Evolutionary conservation across 768 basidiomycete species (phyloP).

Genomic region (Amanita brunnescens): DNA sequence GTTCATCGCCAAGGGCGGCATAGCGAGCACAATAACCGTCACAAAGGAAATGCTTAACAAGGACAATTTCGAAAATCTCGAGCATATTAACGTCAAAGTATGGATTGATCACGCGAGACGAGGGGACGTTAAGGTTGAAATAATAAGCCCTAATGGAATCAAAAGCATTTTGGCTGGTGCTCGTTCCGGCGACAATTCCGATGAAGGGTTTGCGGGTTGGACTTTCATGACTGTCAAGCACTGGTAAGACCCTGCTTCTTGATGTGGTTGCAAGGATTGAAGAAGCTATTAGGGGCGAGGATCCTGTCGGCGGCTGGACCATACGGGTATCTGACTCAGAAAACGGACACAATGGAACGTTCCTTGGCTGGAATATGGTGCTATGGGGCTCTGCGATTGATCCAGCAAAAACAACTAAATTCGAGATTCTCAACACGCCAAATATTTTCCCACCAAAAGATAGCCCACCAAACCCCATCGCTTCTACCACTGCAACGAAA

Average conservation of each 20-base stretch:
- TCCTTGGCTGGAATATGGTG: slow-evolving; percentile 88
- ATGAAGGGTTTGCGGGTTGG: slow-evolving; percentile 84
- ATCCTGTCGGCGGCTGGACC: slow-evolving; percentile 86
- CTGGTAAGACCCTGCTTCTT: slow-evolving; percentile 49
- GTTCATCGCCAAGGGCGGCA: slow-evolving; percentile 55
- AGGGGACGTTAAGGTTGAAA: slow-evolving; percentile 90
- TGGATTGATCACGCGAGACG: slow-evolving; percentile 85
- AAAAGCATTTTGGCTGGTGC: slow-evolving; percentile 74
- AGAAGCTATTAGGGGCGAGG: slow-evolving; percentile 67
- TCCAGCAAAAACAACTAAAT: slow-evolving; percentile 52
- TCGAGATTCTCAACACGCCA: slow-evolving; percentile 47
- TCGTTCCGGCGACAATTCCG: slow-evolving; percentile 55
- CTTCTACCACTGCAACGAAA: slow-evolving; percentile 40
- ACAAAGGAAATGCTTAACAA: slow-evolving; percentile 56
- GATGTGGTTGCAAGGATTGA: slow-evolving; percentile 9
- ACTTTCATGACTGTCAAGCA: slow-evolving; percentile 98
- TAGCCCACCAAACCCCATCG: slow-evolving; percentile 26
- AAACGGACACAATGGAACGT: slow-evolving; percentile 49
- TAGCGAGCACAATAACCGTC: slow-evolving; percentile 55
- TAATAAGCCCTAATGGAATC: slow-evolving; percentile 79
- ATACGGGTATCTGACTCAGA: slow-evolving; percentile 77
- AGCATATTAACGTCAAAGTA: slow-evolving; percentile 88
- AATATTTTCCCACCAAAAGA: slow-evolving; percentile 39
- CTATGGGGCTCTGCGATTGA: slow-evolving; percentile 89
- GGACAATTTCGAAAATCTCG: slow-evolving; percentile 79